Conservation (phyloP, 495 filamentous ascomycete species). For the Aspergillus heteromorphus region DNA sequence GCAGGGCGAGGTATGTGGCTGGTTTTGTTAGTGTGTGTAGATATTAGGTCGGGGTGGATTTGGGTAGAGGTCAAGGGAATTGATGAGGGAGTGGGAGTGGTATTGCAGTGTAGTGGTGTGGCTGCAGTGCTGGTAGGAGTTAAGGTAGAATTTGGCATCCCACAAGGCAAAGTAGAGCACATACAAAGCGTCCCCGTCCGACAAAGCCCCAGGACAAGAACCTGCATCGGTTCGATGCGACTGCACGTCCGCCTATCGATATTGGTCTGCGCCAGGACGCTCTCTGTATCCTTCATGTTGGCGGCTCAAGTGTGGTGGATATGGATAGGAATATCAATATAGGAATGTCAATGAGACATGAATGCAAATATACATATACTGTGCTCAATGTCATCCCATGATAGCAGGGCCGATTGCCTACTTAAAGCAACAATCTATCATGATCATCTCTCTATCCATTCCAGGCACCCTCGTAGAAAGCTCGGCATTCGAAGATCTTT, state of each 20-base stretch:
- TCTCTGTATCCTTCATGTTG: not conserved
- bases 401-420: no score
- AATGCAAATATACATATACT: no score
- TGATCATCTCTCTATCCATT: no score
- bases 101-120: no score
- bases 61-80: not conserved
- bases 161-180: no score
- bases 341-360: no score
- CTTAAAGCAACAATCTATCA: no score
- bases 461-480: not conserved
- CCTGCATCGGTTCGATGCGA: constrained; percentile 11
- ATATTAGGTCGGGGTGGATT: not conserved
- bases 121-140: no score
- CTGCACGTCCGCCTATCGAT: constrained; percentile 9
- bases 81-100: not conserved
- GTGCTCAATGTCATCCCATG: no score
- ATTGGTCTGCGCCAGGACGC: constrained; percentile 4
- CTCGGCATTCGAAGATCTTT: not conserved
- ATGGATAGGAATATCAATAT: no score
- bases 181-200: constrained; percentile 14
- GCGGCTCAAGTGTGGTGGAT: no score
- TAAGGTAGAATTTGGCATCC: no score
- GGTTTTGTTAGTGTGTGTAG: not conserved
- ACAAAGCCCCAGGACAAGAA: constrained; percentile 12
- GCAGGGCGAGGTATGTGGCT: constrained; percentile 13